A percentile compares a stretch with the other conserved stretches of the same genome.
Evolutionary conservation across 495 filamentous ascomycete genomes (phyloP).

Genomic region (Penicillium subrubescens): DNA sequence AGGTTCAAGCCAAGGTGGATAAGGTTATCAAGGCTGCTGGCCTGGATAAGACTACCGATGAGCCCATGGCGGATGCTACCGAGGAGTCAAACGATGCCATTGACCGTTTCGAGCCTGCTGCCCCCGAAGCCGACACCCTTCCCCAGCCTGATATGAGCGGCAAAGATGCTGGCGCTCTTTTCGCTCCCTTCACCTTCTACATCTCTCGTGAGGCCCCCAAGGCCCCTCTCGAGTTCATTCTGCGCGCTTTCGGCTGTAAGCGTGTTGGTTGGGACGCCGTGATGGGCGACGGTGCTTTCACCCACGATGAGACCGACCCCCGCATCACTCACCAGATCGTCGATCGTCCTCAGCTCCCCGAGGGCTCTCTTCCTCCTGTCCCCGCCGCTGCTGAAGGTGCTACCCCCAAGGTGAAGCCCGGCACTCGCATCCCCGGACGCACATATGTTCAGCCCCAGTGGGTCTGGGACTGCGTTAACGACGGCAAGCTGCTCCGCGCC

Average conservation of each 20-base stretch:
- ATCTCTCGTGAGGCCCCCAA: constrained; percentile 92
- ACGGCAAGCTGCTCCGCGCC: constrained; percentile 79
- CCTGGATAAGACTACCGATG: constrained; percentile 45
- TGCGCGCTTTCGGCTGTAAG: constrained; percentile 94
- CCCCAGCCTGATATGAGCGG: constrained; percentile 72
- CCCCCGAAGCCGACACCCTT: constrained; percentile 78
- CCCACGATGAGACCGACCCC: constrained; percentile 79
- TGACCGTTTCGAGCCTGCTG: constrained; percentile 83
- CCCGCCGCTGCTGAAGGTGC: constrained; percentile 59
- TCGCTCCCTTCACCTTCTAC: constrained; percentile 85
- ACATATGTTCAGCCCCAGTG: constrained; percentile 96
- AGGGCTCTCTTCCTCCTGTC: constrained; percentile 57
- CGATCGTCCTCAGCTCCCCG: constrained; percentile 77
- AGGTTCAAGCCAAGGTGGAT: constrained; percentile 58
- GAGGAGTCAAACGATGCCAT: constrained; percentile 66
- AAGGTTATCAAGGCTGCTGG: constrained; percentile 51
- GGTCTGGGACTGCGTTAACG: constrained; percentile 96
- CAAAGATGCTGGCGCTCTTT: constrained; percentile 63
- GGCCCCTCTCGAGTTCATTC: constrained; percentile 88
- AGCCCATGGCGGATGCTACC: constrained; percentile 43
- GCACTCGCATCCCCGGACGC: constrained; percentile 77
- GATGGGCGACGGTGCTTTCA: constrained; percentile 89
- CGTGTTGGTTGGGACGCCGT: constrained; percentile 91
- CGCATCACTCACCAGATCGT: constrained; percentile 96
- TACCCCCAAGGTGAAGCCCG: constrained; percentile 46